These are phyloP conservation scores for Nakataea oryzae DNA, from an alignment of 2,329 filamentous ascomycete genomes.

Conservation along the genomic window DNA sequence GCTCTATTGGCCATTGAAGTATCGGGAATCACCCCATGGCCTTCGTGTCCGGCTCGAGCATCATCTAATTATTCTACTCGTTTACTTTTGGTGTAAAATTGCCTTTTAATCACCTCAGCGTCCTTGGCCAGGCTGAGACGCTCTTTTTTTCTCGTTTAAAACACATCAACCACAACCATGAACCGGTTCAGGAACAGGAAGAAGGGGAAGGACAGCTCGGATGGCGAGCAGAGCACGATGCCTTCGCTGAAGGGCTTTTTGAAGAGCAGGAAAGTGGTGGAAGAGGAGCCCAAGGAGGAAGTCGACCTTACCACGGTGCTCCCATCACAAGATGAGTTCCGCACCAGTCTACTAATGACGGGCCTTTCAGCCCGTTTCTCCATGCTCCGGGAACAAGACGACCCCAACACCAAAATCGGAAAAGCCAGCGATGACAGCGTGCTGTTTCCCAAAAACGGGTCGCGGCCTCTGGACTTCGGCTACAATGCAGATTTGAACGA, in stretches of 20 bases:
- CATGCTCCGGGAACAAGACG: slow-evolving; percentile 91
- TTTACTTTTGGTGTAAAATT: background rate
- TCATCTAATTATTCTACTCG: background rate
- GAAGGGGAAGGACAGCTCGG: slow-evolving; percentile 53
- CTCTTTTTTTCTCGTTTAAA: background rate
- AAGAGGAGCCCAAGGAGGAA: slow-evolving; percentile 50
- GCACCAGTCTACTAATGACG: slow-evolving; percentile 92
- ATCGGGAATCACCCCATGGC: background rate
- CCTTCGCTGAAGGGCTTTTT: slow-evolving; percentile 39
- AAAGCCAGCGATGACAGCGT: slow-evolving; percentile 96
- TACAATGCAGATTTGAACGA: slow-evolving; percentile 54
- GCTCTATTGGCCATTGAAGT: background rate
- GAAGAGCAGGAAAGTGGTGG: slow-evolving; percentile 41
- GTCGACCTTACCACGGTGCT: slow-evolving; percentile 66
- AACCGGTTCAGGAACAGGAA: slow-evolving; percentile 70
- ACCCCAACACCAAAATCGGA: slow-evolving; percentile 77
- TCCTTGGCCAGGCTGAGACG: background rate
- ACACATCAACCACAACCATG: slow-evolving; percentile 34
- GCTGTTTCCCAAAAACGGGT: slow-evolving; percentile 70
- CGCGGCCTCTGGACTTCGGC: slow-evolving; percentile 64
- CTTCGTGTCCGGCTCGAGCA: background rate
- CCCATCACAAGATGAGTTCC: slow-evolving; percentile 79
- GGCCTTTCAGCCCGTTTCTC: slow-evolving; percentile 91
- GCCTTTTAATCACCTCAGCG: no score
- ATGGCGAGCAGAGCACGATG: slow-evolving; percentile 41